Evolutionary conservation across 2,329 filamentous ascomycete genomes (phyloP), one percentile per base, ranked within the genome.

Genomic region (Phaeosphaeria sp.): DNA sequence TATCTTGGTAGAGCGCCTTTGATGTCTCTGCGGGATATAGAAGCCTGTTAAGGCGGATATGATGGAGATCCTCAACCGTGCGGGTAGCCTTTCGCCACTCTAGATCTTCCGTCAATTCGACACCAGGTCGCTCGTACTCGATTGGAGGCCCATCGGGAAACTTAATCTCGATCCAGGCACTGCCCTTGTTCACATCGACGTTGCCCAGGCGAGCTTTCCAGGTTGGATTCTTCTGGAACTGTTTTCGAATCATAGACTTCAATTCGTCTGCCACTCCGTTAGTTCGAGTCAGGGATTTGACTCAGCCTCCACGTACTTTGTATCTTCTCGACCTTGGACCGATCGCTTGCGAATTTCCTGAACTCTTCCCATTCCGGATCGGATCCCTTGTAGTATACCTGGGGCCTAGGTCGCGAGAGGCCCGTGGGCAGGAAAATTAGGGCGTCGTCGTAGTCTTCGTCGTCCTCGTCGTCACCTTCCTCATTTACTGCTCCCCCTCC

Each of bases 331-430:
- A 78, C 69, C 54, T 77, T 72, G 27, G 74, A 49, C 24, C 72
- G 71, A 63, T 85, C 79, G n/a, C 73, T 75, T 6, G 79, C 74
- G 17, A 84, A 62, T 50, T 77, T 79, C 46, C 78, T 69, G 54
- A 83, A 84, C 52, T 80, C 81, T 65, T 83, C 79, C 83, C 82
- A 84, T 61, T 84, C 83, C 2, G 82, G 81, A 74, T 84, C 83
- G n/a, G 77, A 80, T 22, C 79, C 81, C 64, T 77, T 80, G 71
- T 83, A 84, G 56, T 73, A 83, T 3, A 72, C 76, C 36, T 70
- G 66, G 3, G 77, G 78, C 15, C 21, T 33, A 55, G 77, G 74
- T 49, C 71, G 78, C n/a, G 80, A 74, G 63, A 79, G 78, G 6
- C 81, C 80, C 22, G 84, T 72, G 21, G 83, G 82, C 25, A 85